A percentile compares a stretch with the other conserved stretches of the same genome.
These are phyloP conservation scores for Phytophthora nicotianae DNA, from an alignment of 352 stramenopile species.

Conservation along the genomic window DNA sequence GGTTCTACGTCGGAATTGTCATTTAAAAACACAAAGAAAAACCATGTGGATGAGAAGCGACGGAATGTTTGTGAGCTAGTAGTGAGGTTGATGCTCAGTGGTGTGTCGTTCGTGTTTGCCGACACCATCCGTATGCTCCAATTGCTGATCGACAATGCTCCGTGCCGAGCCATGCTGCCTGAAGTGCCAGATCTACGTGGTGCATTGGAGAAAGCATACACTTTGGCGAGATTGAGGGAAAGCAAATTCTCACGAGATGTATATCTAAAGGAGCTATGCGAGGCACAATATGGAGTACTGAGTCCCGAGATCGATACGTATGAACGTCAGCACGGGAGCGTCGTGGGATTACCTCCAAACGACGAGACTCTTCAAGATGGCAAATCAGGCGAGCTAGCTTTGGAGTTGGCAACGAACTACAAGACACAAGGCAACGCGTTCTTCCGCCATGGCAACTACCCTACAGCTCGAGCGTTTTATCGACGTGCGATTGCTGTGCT, in stretches of 20 bases:
- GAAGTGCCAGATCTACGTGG: constrained; percentile 58
- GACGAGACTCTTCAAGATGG: no score
- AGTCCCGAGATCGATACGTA: constrained; percentile 55
- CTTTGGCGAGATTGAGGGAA: constrained; percentile 40
- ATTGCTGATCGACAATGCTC: constrained; percentile 51
- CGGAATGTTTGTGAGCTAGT: constrained; percentile 49
- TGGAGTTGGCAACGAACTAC: constrained; percentile 38
- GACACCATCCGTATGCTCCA: constrained; percentile 66
- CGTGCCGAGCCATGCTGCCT: constrained; percentile 33
- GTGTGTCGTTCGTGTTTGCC: constrained; percentile 55
- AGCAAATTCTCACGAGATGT: constrained; percentile 43
- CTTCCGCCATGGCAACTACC: constrained; percentile 66
- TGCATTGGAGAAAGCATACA: constrained; percentile 55
- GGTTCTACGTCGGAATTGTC: constrained; percentile 5
- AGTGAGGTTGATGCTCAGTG: constrained; percentile 62
- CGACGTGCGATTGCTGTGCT: constrained; percentile 60
- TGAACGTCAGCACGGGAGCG: constrained; percentile 54
- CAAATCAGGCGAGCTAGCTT: constrained; percentile 9
- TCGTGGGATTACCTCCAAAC: constrained; percentile 56
- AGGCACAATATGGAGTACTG: constrained; percentile 46
- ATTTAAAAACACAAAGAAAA: neutral
- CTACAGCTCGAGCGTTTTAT: constrained; percentile 66
- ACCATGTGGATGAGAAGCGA: constrained; percentile 5
- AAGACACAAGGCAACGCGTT: constrained; percentile 67
- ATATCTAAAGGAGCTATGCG: constrained; percentile 50